Evolutionary conservation across 192 early-diverging fungal genomes (phyloP), one percentile per base, ranked within the genome.

Genomic region (Cladochytrium replicatum): DNA sequence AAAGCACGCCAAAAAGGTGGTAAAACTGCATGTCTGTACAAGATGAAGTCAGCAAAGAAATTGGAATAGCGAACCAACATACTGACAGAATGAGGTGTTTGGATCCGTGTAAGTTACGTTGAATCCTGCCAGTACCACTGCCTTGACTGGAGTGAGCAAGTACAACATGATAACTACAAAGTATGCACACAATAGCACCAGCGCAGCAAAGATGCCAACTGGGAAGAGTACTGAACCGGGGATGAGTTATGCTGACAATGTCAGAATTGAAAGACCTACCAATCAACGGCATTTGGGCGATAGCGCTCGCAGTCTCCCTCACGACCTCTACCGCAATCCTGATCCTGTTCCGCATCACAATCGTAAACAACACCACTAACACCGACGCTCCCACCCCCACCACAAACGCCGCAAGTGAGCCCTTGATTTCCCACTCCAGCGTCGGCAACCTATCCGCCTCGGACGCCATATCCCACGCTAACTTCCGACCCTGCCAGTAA

Each of bases 1-100:
- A 79, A 24, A 79, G 56, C 59, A 75, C 75, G 13, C 76, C 76
- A 58, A 77, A 71, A 11, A 65, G 38, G 53, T 77, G 76, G 49
- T 73, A 76, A 23, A 63, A 37, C 17, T 66, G 50, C n/a, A 69
- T 37, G 43, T 67, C 68, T 34, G 7, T 61, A 29, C 9, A 64
- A 39, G 17, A 53, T 25, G 0, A 39, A 28, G 37, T 25, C 30
- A 51, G 21, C 23, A 42, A 43, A 31, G 31, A 17, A 15, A 45
- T 8, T 9, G 30, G 15, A 45, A 32, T 41, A 21, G 8, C 25
- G 22, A 29, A 48, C 25, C 25, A 30, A 55, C 42, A 51, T 48
- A 57, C 61, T 48, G 24, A n/a, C n/a, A n/a, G n/a, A n/a, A n/a
- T n/a, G n/a, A n/a, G n/a, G n/a, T n/a, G n/a, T n/a, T n/a, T n/a